Evolutionary conservation across 2,329 filamentous ascomycete genomes (phyloP), one percentile per base, ranked within the genome.

Genomic region (Curvularia spicifera): DNA sequence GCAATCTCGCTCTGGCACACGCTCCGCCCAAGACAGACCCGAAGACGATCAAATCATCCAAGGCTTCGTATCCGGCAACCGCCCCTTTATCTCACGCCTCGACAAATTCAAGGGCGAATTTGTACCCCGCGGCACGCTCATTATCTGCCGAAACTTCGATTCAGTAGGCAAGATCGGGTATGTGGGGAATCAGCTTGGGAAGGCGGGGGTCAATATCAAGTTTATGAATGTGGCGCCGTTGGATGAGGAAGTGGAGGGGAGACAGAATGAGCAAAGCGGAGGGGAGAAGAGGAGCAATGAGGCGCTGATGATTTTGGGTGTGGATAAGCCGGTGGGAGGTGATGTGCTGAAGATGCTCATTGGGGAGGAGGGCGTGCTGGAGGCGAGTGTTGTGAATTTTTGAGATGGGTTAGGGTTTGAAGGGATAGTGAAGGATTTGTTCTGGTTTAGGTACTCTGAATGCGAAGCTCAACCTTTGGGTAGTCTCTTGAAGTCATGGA

Each of bases 71-170:
- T 85, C 83, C 8, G 87, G 85, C 29, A 84, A 86, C 60, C 80
- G 80, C 10, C 81, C 87, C 9, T 90, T 87, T 75, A 93, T 95
- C 67, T 89, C 86, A 28, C 85, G 89, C 26, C 78, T 95, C 8
- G 90, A 87, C 68, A 84, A 88, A 1, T 95, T 94, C 78, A 85
- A 84, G 39, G 89, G 89, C 0, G 87, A 86, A 4, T 94, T 95
- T 64, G 82, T 85, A 10, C 90, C 91, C 0, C 84, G 89, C 58
- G 91, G 91, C 0, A 91, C 86, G 0, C 75, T 94, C 57, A 80
- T 93, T n/a, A 89, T 94, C 58, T 85, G 91, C 68, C 85, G 91
- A 70, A 94, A 94, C 78, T 93, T 91, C 69, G 91, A 95, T 71
- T 84, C 88, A 63, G 90, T 90, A 0, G 91, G 91, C 10, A 93